A percentile compares a stretch with the other conserved stretches of the same genome.
Conservation (phyloP, 495 filamentous ascomycete genomes). For the Tetracladium setigerum region DNA sequence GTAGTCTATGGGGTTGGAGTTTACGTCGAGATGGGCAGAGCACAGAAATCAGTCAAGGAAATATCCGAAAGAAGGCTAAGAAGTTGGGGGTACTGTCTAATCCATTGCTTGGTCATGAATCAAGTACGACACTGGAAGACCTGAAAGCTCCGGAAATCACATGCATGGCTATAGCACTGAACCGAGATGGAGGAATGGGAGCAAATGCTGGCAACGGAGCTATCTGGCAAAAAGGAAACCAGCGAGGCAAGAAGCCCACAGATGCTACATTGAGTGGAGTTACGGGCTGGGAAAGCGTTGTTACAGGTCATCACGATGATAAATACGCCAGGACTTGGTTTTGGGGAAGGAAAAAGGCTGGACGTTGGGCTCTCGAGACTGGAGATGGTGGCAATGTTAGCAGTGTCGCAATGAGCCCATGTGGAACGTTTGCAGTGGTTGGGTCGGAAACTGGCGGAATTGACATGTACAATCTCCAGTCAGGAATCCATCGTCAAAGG, state of each 20-base stretch:
- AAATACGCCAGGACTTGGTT: slow-evolving; percentile 90
- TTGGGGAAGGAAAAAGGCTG: slow-evolving; percentile 88
- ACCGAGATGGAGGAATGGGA: slow-evolving; percentile 88
- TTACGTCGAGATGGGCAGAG: slow-evolving; percentile 90
- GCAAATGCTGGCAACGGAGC: slow-evolving; percentile 57
- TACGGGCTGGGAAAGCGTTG: slow-evolving; percentile 93
- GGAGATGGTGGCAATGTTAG: slow-evolving; percentile 77
- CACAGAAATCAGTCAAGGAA: slow-evolving; percentile 85
- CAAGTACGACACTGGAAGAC: slow-evolving; percentile 55
- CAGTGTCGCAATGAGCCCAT: slow-evolving; percentile 79
- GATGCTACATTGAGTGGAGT: slow-evolving; percentile 53
- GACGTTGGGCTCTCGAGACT: slow-evolving; percentile 87
- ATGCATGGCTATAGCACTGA: slow-evolving; percentile 81
- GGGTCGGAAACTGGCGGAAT: slow-evolving; percentile 76
- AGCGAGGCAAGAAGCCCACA: slow-evolving; percentile 45
- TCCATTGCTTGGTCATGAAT: slow-evolving; percentile 35
- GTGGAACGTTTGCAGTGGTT: slow-evolving; percentile 90
- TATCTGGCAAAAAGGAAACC: slow-evolving; percentile 69
- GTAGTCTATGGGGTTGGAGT: slow-evolving; percentile 93
- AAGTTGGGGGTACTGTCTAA: slow-evolving; percentile 62
- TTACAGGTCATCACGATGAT: slow-evolving; percentile 88
- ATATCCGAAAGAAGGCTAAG: slow-evolving; percentile 73
- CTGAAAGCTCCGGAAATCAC: slow-evolving; percentile 87
- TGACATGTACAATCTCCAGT: slow-evolving; percentile 95
- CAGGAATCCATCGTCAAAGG: slow-evolving; percentile 73